Conservation (phyloP, 345 rosid species). For the Adansonia digitata region DNA sequence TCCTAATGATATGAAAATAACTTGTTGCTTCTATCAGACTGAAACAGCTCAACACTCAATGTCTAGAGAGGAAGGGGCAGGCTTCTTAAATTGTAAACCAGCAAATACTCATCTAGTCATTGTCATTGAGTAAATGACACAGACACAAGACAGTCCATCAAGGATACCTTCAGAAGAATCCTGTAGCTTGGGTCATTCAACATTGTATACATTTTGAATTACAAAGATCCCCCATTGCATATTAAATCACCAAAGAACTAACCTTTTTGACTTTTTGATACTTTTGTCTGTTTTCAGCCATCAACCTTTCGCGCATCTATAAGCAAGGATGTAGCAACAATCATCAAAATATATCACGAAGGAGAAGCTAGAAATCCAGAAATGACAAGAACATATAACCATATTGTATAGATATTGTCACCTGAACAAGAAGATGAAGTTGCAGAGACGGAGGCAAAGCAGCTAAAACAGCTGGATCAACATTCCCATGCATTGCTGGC, state of each 20-base stretch:
- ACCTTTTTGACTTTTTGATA: conserved; percentile 98
- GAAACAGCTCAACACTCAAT: neutral
- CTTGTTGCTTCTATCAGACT: neutral
- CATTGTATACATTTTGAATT: neutral
- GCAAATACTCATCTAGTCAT: neutral
- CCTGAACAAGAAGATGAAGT: conserved; percentile 90
- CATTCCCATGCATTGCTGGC: conserved; percentile 54
- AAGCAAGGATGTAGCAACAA: conserved; percentile 12
- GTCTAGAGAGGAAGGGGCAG: neutral
- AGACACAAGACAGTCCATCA: neutral
- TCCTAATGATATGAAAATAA: neutral
- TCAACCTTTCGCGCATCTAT: conserved; percentile 92
- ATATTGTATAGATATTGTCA: conserved; percentile 16
- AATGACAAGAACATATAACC: conserved; percentile 16
- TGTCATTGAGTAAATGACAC: neutral
- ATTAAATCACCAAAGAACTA: conserved; percentile 10
- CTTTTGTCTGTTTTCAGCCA: conserved; percentile 93
- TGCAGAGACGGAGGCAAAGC: conserved; percentile 91
- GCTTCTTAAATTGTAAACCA: neutral
- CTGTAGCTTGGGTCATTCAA: neutral
- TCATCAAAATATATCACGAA: conserved; percentile 6
- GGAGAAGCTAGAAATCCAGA: conserved; percentile 8
- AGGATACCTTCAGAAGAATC: neutral
- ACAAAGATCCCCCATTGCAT: neutral
- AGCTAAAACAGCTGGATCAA: conserved; percentile 83